These are phyloP conservation scores for Trypanosoma caninum DNA, from an alignment of 208 protist genomes.

Conservation along the genomic window DNA sequence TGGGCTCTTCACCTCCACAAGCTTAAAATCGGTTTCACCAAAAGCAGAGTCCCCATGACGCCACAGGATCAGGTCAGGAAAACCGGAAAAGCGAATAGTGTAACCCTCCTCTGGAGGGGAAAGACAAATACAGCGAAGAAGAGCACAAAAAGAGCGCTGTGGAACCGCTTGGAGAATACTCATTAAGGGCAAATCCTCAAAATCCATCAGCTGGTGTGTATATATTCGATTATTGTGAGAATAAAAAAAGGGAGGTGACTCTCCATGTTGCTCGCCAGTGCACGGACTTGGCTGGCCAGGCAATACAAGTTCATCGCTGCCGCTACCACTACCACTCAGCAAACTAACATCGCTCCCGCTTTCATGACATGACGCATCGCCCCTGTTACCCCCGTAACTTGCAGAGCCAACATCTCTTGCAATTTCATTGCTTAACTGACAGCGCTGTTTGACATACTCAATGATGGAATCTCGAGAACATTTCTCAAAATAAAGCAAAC, in stretches of 20 bases:
- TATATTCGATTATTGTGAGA: neutral
- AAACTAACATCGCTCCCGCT: slow-evolving; percentile 3
- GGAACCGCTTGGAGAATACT: slow-evolving; percentile 51
- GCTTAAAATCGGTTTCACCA: slow-evolving; percentile 29
- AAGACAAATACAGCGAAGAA: slow-evolving; percentile 60
- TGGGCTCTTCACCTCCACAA: slow-evolving; percentile 82
- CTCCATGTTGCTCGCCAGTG: neutral
- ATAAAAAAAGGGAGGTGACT: neutral
- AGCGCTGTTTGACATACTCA: slow-evolving; percentile 26
- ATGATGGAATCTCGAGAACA: slow-evolving; percentile 39
- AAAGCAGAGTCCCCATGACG: slow-evolving; percentile 1
- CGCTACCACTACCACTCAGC: neutral
- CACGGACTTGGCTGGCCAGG: slow-evolving; percentile 4
- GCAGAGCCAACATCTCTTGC: neutral
- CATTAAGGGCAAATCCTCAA: slow-evolving; percentile 51
- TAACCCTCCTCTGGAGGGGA: slow-evolving; percentile 45
- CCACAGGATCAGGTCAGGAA: slow-evolving; percentile 82
- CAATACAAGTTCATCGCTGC: slow-evolving; percentile 2
- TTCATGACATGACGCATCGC: neutral
- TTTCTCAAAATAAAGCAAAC: slow-evolving; percentile 44
- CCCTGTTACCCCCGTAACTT: neutral
- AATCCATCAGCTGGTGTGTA: slow-evolving; percentile 18
- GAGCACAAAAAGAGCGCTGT: slow-evolving; percentile 38
- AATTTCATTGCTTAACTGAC: neutral
- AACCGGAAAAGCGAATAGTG: slow-evolving; percentile 54